A percentile compares a stretch with the other conserved stretches of the same genome.
These are phyloP conservation scores for Amphibolis antarctica DNA, from an alignment of 106 monocot genomes.

Conservation along the genomic window DNA sequence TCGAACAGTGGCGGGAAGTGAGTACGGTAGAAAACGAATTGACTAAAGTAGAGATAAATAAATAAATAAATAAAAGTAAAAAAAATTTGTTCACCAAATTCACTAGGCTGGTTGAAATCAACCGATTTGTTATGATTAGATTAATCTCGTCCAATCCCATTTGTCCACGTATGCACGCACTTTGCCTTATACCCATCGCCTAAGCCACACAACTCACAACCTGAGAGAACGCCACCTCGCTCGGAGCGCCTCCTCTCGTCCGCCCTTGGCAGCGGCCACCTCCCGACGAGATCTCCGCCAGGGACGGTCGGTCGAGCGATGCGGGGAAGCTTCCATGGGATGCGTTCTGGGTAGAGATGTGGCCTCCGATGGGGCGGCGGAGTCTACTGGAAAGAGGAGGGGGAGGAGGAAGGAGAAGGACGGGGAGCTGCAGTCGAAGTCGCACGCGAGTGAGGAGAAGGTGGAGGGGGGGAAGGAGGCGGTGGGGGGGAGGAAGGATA, in stretches of 20 bases:
- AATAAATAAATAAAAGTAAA: too few relatives aligned
- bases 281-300: slow-evolving; percentile 20
- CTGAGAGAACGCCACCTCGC: neutral
- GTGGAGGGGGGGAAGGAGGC: neutral
- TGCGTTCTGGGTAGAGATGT: neutral
- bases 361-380: neutral
- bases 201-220: too few relatives aligned
- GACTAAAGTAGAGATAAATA: too few relatives aligned
- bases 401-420: neutral
- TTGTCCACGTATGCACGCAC: too few relatives aligned
- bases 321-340: neutral
- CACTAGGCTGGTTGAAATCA: too few relatives aligned
- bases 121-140: too few relatives aligned
- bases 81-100: too few relatives aligned
- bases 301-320: neutral
- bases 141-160: too few relatives aligned
- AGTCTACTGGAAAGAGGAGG: too few relatives aligned
- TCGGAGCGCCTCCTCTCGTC: neutral
- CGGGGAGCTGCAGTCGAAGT: neutral
- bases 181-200: too few relatives aligned
- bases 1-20: too few relatives aligned
- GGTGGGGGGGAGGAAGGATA: neutral
- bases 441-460: neutral
- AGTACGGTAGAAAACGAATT: too few relatives aligned
- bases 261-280: neutral